A percentile compares a stretch with the other conserved stretches of the same genome.
Conservation (phyloP, 2,329 filamentous ascomycete genomes). For the Aspergillus sp. region DNA sequence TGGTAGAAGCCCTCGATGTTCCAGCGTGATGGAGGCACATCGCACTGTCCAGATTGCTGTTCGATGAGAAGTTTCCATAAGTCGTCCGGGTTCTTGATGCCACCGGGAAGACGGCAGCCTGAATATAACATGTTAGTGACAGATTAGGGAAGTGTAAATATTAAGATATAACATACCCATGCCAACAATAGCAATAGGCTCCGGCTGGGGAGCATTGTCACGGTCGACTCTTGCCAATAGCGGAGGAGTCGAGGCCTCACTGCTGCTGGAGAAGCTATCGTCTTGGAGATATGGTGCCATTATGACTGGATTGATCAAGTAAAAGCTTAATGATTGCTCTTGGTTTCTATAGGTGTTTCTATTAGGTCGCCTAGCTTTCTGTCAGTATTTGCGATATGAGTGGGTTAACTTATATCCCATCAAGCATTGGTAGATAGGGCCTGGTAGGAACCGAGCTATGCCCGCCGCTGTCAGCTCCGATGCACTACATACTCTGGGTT, state of each 20-base stretch:
- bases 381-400: no score
- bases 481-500: no score
- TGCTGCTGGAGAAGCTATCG: not conserved
- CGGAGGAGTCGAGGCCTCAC: not conserved
- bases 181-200: not conserved
- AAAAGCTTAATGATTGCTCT: not conserved
- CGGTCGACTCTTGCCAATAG: not conserved
- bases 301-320: not conserved
- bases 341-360: not conserved
- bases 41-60: not conserved
- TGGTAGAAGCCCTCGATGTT: conserved; percentile 5
- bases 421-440: no score
- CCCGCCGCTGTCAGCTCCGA: no score
- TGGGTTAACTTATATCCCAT: no score
- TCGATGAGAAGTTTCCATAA: conserved; percentile 9
- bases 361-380: not conserved
- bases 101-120: conserved; percentile 6
- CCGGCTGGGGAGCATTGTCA: not conserved
- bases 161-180: not conserved
- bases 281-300: not conserved
- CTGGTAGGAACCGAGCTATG: no score
- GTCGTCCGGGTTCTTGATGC: not conserved
- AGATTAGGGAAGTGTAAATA: not conserved
- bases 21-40: not conserved
- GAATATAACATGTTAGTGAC: not conserved